These are phyloP conservation scores for Desmodesmus armatus DNA, from an alignment of 139 green algal genomes.

Conservation along the genomic window DNA sequence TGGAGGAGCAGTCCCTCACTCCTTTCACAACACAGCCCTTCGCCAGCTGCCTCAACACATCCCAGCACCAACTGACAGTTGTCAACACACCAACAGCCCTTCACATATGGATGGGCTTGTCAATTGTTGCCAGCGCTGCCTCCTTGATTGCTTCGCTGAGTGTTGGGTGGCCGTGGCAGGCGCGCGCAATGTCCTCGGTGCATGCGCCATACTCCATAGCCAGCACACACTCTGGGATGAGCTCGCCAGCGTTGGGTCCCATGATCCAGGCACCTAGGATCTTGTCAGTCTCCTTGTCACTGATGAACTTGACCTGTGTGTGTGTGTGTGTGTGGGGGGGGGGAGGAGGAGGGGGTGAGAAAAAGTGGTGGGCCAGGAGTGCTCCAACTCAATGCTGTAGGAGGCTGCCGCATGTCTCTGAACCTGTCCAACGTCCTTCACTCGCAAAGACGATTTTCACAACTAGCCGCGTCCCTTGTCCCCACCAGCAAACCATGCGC, in stretches of 20 bases:
- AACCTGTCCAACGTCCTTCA: no score
- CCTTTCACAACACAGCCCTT: not conserved
- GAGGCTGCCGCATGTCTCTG: no score
- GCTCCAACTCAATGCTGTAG: no score
- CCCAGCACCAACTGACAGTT: not conserved
- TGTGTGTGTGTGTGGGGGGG: no score
- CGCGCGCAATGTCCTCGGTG: conserved; percentile 93
- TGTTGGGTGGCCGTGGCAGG: conserved; percentile 98
- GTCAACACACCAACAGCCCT: not conserved
- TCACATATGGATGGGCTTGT: conserved; percentile 91
- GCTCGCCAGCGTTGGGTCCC: conserved; percentile 93
- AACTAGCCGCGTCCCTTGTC: no score
- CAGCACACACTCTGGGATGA: conserved; percentile 88
- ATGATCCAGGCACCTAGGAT: conserved; percentile 98
- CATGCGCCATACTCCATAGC: conserved; percentile 90
- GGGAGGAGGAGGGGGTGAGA: no score
- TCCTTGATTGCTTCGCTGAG: conserved; percentile 98
- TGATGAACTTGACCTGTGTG: conserved; percentile 97
- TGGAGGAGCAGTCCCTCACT: not conserved
- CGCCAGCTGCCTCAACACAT: not conserved
- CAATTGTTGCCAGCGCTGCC: conserved; percentile 87
- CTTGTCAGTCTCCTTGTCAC: conserved; percentile 93
- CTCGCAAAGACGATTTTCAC: no score
- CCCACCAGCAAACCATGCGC: no score
- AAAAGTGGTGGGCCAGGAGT: no score